Evolutionary conservation across 192 early-diverging fungal genomes (phyloP), one percentile per base, ranked within the genome.

Genomic region (Irineochytrium annulatum): DNA sequence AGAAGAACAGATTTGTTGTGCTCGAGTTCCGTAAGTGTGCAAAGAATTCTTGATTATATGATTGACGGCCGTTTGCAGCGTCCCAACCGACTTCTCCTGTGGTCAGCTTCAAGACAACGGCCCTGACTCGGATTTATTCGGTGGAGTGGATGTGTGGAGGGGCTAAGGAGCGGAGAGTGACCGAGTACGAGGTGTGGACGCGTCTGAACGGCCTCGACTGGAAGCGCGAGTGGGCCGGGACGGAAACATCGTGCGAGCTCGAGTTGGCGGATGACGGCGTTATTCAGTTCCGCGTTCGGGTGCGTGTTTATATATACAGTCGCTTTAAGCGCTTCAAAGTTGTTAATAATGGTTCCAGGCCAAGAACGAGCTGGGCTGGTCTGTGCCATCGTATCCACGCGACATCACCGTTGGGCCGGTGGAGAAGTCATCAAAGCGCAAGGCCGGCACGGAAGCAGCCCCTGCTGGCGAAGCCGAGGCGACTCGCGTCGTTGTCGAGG

Each of bases 71-170:
- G 29, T 31, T 28, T 46, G 3, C 43, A 59, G 60, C 60, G 4
- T 34, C 46, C n/a, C 60, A 62, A 52, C 60, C 60, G 6, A 62
- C 60, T 19, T 62, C 48, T 29, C 60, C 60, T 3, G 51, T 52
- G 39, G 34, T 62, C 8, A 24, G 48, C n/a, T 30, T 62, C 8
- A 39, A 17, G 19, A 51, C 51, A 28, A 52, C 31, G 1, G 34
- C 46, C 17, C 22, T 41, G n/a, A 51, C 48, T 24, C 60, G 60
- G 6, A 43, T 24, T 33, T 33, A 52, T 13, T 34, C 17, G 17
- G 3, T 51, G 14, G 34, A 46, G 13, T 62, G 60, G 60, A 11
- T 5, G 17, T 14, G 51, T n/a, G 30, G 48, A 28, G 22, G 34
- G 16, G 19, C 46, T 4, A 51, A 62, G 30, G 60, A 62, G 22